Evolutionary conservation across 1,139 yeast species (phyloP), one percentile per base, ranked within the genome.

Genomic region (Debaryomyces fabryi): DNA sequence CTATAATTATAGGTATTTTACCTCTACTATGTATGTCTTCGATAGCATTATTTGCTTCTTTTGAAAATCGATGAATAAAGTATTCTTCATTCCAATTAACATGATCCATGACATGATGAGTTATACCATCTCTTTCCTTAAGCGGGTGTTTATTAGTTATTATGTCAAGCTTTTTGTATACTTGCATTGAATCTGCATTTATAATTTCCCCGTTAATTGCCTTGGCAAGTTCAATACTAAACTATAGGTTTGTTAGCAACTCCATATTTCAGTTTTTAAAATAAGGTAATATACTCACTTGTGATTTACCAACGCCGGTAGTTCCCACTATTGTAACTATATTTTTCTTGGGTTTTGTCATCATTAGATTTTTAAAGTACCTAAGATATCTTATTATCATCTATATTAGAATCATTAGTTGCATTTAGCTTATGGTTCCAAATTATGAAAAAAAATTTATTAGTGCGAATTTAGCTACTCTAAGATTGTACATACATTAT

Each of bases 291-390:
- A 15, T 32, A 58, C 82, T 63, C 59, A 83, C 78, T 59, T 91
- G 89, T 0, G 97, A 92, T 63, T 93, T 93, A 0, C 99, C 99
- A n/a, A 91, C 98, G 0, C 99, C 99, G 0, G 99, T 93, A 34
- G 97, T 92, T 0, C 99, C 99, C 6, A 89, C 88, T n/a, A 89
- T 82, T 25, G 89, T 83, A 27, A 88, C 77, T 9, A 89, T 63
- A 49, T 66, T 68, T 55, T 68, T 68, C 55, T 68, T 68, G 7
- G 71, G 67, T 43, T 54, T 51, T 7, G 70, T 62, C 63, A 62
- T 66, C 16, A 61, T 47, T 29, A 56, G 45, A 47, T 64, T 67
- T 47, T 58, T 63, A 25, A 59, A 29, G 52, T 65, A 67, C 35
- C 59, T 52, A 1, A 67, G 45, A 48, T 59, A 57, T 47, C 64